phyloP scores from a whole-genome alignment of 2,329 filamentous ascomycete genomes.

The Colletotrichum musae region DNA sequence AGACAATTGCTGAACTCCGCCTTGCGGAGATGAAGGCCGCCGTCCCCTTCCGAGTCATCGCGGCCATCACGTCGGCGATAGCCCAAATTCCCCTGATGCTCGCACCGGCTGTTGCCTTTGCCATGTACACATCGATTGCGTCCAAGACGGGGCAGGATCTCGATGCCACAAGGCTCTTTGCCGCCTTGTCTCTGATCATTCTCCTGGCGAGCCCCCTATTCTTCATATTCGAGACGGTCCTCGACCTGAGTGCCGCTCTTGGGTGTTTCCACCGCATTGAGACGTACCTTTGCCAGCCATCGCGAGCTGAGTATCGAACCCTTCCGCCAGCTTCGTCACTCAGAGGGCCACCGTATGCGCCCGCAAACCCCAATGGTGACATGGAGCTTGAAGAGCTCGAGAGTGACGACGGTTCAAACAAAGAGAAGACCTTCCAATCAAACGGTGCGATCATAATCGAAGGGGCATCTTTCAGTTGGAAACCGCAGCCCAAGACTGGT shows the following conservation, averaged over 20 bases:
- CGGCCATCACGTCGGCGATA: slow-evolving; percentile 52
- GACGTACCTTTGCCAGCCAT: slow-evolving; percentile 45
- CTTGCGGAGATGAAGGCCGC: slow-evolving; percentile 44
- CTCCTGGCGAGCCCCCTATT: slow-evolving; percentile 50
- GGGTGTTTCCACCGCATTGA: slow-evolving; percentile 48
- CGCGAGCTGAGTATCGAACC: slow-evolving; percentile 46
- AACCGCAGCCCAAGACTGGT: slow-evolving; percentile 39
- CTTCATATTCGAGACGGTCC: slow-evolving; percentile 52
- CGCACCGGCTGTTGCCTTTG: slow-evolving; percentile 40
- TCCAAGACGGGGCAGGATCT: slow-evolving; percentile 25
- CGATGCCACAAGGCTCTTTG: slow-evolving; percentile 41
- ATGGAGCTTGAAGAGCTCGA: background rate
- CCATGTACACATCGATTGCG: slow-evolving; percentile 26
- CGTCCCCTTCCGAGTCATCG: slow-evolving; percentile 49
- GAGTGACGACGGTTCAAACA: background rate
- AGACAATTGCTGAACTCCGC: slow-evolving; percentile 42
- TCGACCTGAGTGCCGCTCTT: slow-evolving; percentile 42
- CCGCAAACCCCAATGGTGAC: background rate
- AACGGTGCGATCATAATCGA: slow-evolving; percentile 39
- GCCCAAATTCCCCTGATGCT: slow-evolving; percentile 47
- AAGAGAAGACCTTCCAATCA: too few species aligned
- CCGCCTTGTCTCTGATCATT: slow-evolving; percentile 44
- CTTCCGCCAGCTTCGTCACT: background rate
- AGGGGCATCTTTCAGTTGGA: slow-evolving; percentile 54
- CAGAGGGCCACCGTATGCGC: background rate